Evolutionary conservation across 148 eudicot genomes (phyloP), one percentile per base, ranked within the genome.

Genomic region (Arbutus unedo): DNA sequence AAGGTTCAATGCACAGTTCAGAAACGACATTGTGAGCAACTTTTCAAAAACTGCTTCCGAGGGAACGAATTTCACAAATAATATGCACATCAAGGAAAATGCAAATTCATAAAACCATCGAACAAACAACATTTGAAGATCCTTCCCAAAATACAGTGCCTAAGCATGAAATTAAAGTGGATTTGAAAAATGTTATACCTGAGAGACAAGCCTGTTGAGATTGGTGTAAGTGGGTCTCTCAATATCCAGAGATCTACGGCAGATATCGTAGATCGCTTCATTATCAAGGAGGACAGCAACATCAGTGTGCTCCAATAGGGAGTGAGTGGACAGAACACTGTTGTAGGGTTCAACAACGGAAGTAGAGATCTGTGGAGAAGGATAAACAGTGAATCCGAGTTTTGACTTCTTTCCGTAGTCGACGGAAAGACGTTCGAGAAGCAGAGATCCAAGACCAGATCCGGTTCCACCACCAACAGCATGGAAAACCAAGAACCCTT

Each of bases 391-490:
- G 15, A 78, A 78, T 2, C 81, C 81, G 0, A 78, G 81, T 51
- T 78, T 78, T 8, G 81, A 78, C 44, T 78, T 78, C 81, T 78
- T 78, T 44, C 81, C 81, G 2, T 78, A 78, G 3, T 78, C 81
- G 0, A 78, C 81, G 0, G 81, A 78, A 41, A 78, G 51, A 51
- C 81, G 18, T 43, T 78, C 81, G 0, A 78, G 68, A 10, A 78
- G 81, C 41, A 78, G 81, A 41, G 81, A 78, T 8, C 81, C 81
- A 5, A 78, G 81, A 3, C 81, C 81, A 78, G 81, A 78, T 7
- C 81, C 81, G 5, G 81, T 78, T 8, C 81, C 81, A 16, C 81
- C 81, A 78, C 81, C 81, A 8, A 78, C 81, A 19, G 81, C 81
- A 8, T 78, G 68, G 81, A 78, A 78, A 4, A 78, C 81, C 70